Conservation (phyloP, 495 filamentous ascomycete species). For the Xylaria acuta region DNA sequence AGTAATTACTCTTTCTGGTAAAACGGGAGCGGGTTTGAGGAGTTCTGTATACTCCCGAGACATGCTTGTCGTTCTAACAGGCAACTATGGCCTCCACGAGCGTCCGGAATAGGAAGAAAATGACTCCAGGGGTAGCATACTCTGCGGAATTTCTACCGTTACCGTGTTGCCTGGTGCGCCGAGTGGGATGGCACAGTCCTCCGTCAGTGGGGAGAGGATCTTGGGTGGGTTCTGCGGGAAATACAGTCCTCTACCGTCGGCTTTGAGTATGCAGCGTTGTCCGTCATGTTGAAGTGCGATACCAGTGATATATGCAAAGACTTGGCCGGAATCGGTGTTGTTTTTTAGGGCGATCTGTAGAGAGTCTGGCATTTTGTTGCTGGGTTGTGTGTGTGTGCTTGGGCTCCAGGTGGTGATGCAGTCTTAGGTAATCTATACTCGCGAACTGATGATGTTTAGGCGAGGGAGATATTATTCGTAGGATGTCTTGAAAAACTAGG, state of each 20-base stretch:
- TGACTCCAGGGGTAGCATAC: too few relatives aligned
- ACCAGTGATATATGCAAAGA: conserved; percentile 53
- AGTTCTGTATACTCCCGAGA: too few relatives aligned
- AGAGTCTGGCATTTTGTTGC: conserved; percentile 47
- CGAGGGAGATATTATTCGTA: background rate
- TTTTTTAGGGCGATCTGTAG: conserved; percentile 49
- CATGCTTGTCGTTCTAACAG: too few relatives aligned
- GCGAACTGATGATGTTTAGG: background rate
- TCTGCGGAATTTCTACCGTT: conserved; percentile 69
- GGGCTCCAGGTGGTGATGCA: background rate
- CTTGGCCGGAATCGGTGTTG: conserved; percentile 38
- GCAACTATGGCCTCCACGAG: too few relatives aligned
- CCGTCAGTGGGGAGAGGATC: conserved; percentile 56
- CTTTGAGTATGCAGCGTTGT: conserved; percentile 45
- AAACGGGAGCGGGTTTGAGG: too few relatives aligned
- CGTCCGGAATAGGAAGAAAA: too few relatives aligned
- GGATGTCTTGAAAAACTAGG: too few relatives aligned
- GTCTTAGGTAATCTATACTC: conserved; percentile 1
- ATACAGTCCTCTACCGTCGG: conserved; percentile 43
- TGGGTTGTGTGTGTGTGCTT: conserved; percentile 4
- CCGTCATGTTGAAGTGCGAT: conserved; percentile 47
- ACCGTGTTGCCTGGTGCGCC: conserved; percentile 65
- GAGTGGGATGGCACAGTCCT: conserved; percentile 71
- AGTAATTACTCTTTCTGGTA: too few relatives aligned
- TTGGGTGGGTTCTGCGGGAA: conserved; percentile 45